These are phyloP conservation scores for Leucoagaricus sp. DNA, from an alignment of 1,284 basidiomycete genomes.

Conservation along the genomic window DNA sequence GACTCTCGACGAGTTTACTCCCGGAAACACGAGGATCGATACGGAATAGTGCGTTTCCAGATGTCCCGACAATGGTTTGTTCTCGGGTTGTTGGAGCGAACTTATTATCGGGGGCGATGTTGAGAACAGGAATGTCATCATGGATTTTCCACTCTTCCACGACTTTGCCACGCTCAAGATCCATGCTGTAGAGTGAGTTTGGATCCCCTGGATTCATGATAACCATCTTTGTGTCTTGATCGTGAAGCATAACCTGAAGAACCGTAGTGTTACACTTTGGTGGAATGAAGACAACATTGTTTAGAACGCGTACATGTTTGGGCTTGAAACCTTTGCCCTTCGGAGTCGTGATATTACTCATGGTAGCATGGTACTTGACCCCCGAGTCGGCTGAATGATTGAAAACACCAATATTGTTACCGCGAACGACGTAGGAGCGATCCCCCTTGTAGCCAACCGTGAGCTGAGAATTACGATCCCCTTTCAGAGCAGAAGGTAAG, in stretches of 20 bases:
- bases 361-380: slow-evolving; percentile 88
- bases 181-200: slow-evolving; percentile 90
- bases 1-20: slow-evolving; percentile 90
- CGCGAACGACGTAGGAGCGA: slow-evolving; percentile 93
- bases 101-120: slow-evolving; percentile 93
- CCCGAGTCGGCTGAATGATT: slow-evolving; percentile 71
- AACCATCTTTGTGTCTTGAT: slow-evolving; percentile 96
- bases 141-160: slow-evolving; percentile 99
- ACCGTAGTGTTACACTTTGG: slow-evolving; percentile 2
- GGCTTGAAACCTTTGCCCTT: slow-evolving; percentile 89
- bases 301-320: slow-evolving; percentile 61
- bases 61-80: slow-evolving; percentile 92
- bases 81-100: slow-evolving; percentile 93
- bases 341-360: slow-evolving; percentile 81
- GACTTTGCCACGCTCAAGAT: slow-evolving; percentile 94
- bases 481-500: slow-evolving; percentile 42
- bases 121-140: slow-evolving; percentile 82
- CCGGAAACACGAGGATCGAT: slow-evolving; percentile 95
- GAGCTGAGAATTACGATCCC: slow-evolving; percentile 85
- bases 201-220: slow-evolving; percentile 85
- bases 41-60: slow-evolving; percentile 94
- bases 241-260: slow-evolving; percentile 92
- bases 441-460: slow-evolving; percentile 97
- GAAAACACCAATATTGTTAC: slow-evolving; percentile 98
- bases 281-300: too few species aligned